A percentile compares a stretch with the other conserved stretches of the same genome.
Evolutionary conservation across 495 filamentous ascomycete species (phyloP).

Genomic region (Penicillium subrubescens): DNA sequence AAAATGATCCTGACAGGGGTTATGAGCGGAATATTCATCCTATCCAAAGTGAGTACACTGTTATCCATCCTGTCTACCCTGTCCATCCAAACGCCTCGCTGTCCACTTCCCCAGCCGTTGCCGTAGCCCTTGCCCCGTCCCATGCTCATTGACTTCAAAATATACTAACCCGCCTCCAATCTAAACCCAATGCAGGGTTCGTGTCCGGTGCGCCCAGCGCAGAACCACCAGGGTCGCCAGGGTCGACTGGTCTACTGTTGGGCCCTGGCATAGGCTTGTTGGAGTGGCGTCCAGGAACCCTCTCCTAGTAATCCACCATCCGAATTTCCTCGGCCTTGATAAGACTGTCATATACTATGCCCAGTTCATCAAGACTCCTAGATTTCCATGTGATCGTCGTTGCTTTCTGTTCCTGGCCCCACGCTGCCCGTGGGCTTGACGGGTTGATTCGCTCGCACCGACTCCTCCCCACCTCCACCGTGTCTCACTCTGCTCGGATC

Average conservation of each 20-base stretch:
- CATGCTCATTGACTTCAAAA: conserved; percentile 2
- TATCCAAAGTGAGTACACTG: too few species aligned
- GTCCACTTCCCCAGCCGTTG: neutral
- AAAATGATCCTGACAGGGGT: neutral
- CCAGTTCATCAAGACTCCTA: neutral
- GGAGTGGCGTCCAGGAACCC: neutral
- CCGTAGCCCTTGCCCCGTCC: neutral
- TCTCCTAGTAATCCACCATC: neutral
- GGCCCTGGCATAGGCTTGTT: neutral
- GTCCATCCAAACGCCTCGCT: neutral
- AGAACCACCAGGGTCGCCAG: neutral
- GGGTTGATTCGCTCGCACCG: neutral
- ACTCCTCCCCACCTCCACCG: conserved; percentile 7
- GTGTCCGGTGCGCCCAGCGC: neutral
- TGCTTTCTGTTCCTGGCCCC: conserved; percentile 14
- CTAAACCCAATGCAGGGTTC: conserved; percentile 8
- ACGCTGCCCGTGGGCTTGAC: neutral
- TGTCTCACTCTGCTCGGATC: conserved; percentile 23
- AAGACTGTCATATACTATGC: neutral
- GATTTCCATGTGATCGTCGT: conserved; percentile 17
- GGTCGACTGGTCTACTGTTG: neutral
- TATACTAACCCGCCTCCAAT: conserved; percentile 8
- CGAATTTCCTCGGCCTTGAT: neutral
- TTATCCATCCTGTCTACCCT: neutral
- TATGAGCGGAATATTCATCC: neutral